Evolutionary conservation across 441 rosid genomes (phyloP), one percentile per base, ranked within the genome.

Genomic region (Heliophila coronopifolia): DNA sequence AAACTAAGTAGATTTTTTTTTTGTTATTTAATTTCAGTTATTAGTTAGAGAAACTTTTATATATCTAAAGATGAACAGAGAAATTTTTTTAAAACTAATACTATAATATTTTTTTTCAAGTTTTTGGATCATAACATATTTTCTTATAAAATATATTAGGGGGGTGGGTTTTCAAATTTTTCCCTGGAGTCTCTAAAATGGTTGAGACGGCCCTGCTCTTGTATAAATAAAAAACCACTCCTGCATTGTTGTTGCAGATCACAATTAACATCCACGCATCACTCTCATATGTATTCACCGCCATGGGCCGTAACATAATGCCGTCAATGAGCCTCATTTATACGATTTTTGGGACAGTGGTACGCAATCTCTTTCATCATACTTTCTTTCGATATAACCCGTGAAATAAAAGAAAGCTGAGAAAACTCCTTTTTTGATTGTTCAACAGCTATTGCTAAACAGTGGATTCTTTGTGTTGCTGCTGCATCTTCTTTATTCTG

Each of bases 211-310:
- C n/a, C n/a, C n/a, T n/a, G n/a, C n/a, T n/a, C n/a, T n/a, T n/a
- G n/a, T n/a, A n/a, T n/a, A n/a, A n/a, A n/a, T n/a, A n/a, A n/a
- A n/a, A n/a, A n/a, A n/a, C 16, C 40, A 6, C 26, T 38, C 8
- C 48, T 46, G 47, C 44, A 20, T 36, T 42, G 22, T 71, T 51
- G 52, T 54, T 69, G 72, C 68, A 91, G 94, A 86, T 86, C 73
- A 91, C 94, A 24, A 59, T 84, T 70, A 84, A 82, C 73, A 83
- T 91, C 46, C 88, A 91, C 49, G 86, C 98, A 22, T 79, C 94
- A 25, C 82, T 91, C 63, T 63, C 83, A 1, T 73, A 68, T 61
- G 50, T 82, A 54, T 84, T 84, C 70, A 59, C 84, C 33, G 86
- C 93, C 50, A 54, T 72, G 42, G 93, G 94, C 22, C 61, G 86